These are phyloP conservation scores for Cyathus striatus DNA, from an alignment of 768 basidiomycete species.

Conservation along the genomic window DNA sequence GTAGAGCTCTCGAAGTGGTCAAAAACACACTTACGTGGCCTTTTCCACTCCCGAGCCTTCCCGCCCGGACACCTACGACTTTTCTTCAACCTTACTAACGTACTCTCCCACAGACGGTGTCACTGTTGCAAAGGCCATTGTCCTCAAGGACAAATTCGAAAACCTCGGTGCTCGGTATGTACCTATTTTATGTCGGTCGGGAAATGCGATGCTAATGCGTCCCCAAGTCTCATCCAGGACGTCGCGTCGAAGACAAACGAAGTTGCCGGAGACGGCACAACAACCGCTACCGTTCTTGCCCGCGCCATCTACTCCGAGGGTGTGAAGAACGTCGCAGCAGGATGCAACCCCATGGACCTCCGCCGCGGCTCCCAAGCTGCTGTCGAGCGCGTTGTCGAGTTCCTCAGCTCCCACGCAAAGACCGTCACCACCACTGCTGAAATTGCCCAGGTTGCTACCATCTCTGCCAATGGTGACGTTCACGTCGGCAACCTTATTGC, in stretches of 20 bases:
- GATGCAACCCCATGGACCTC: conserved; percentile 99
- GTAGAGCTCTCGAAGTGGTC: too few relatives aligned
- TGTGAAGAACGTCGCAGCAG: conserved; percentile 98
- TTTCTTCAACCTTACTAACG: too few relatives aligned
- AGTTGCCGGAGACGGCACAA: conserved; percentile 95
- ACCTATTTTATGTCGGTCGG: conserved; percentile 5
- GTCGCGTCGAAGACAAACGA: conserved; percentile 98
- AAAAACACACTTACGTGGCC: too few relatives aligned
- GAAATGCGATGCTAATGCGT: not conserved
- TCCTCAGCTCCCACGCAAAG: conserved; percentile 83
- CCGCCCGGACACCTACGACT: too few relatives aligned
- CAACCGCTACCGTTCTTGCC: conserved; percentile 94
- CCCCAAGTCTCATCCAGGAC: conserved; percentile 80
- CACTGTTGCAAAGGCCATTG: conserved; percentile 92
- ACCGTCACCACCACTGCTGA: conserved; percentile 96
- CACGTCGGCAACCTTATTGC: conserved; percentile 95
- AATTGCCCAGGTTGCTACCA: conserved; percentile 99
- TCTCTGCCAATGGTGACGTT: conserved; percentile 75
- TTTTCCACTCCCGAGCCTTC: too few relatives aligned
- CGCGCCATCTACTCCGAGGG: conserved; percentile 98
- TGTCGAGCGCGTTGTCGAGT: conserved; percentile 91
- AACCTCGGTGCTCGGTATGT: conserved; percentile 94
- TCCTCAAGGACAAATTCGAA: conserved; percentile 96
- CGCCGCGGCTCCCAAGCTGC: conserved; percentile 97
- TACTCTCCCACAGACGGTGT: conserved; percentile 90